Conservation (phyloP, 495 filamentous ascomycete genomes). For the Penicillium roqueforti region DNA sequence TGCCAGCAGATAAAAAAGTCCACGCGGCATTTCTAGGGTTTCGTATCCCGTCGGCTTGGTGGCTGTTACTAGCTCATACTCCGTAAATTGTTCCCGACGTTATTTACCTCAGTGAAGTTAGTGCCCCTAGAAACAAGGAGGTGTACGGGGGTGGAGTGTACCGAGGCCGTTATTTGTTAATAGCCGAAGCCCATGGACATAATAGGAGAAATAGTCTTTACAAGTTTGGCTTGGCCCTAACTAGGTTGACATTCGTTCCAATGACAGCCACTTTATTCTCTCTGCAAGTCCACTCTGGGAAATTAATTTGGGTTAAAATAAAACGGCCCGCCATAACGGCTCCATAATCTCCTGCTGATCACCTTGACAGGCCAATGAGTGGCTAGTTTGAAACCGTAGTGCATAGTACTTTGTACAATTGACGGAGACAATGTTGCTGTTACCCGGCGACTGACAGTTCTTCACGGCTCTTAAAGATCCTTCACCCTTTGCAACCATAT, state of each 20-base stretch:
- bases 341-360: neutral
- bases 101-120: neutral
- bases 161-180: too few species aligned
- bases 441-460: neutral
- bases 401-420: neutral
- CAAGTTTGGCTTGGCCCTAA: neutral
- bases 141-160: too few species aligned
- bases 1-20: too few species aligned
- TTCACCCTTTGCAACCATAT: too few species aligned
- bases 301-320: neutral
- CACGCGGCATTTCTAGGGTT: neutral
- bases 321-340: conserved; percentile 1
- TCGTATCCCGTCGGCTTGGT: neutral
- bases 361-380: neutral
- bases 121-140: too few species aligned
- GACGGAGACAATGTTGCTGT: too few species aligned
- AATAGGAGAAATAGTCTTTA: neutral
- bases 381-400: neutral
- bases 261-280: neutral
- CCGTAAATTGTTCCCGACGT: neutral
- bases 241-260: neutral
- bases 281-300: neutral
- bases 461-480: neutral
- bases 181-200: neutral
- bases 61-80: neutral